phyloP scores from a whole-genome alignment of 345 rosid genomes.

The Passiflora organensis region DNA sequence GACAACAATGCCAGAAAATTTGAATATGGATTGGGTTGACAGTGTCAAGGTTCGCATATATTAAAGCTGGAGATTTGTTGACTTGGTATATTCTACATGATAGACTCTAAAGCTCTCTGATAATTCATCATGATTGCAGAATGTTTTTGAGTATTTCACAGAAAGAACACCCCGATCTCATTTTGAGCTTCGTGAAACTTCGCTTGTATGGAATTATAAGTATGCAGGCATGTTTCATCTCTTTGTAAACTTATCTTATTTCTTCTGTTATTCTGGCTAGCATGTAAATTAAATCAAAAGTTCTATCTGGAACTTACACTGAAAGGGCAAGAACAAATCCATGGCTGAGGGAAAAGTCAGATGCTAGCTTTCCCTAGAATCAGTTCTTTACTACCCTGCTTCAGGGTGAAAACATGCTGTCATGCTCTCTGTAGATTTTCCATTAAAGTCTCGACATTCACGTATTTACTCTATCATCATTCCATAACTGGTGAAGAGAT shows the following conservation, averaged over 20 bases:
- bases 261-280: too few species aligned
- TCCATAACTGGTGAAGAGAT: neutral
- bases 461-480: neutral
- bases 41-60: constrained; percentile 41
- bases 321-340: too few species aligned
- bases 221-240: constrained; percentile 36
- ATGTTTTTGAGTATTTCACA: constrained; percentile 52
- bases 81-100: constrained; percentile 8
- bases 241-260: too few species aligned
- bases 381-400: too few species aligned
- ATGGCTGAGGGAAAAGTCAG: too few species aligned
- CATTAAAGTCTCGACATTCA: too few species aligned
- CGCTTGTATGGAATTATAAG: constrained; percentile 57
- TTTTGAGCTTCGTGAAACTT: constrained; percentile 54
- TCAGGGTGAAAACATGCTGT: too few species aligned
- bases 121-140: constrained; percentile 38
- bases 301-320: too few species aligned
- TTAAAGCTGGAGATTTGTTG: neutral
- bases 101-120: constrained; percentile 16
- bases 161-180: constrained; percentile 61
- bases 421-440: too few species aligned
- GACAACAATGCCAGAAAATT: constrained; percentile 60
- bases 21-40: constrained; percentile 59
- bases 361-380: too few species aligned
- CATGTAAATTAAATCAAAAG: too few species aligned